phyloP scores from a whole-genome alignment of 306 rosid genomes.

The Prunus fruticosa region DNA sequence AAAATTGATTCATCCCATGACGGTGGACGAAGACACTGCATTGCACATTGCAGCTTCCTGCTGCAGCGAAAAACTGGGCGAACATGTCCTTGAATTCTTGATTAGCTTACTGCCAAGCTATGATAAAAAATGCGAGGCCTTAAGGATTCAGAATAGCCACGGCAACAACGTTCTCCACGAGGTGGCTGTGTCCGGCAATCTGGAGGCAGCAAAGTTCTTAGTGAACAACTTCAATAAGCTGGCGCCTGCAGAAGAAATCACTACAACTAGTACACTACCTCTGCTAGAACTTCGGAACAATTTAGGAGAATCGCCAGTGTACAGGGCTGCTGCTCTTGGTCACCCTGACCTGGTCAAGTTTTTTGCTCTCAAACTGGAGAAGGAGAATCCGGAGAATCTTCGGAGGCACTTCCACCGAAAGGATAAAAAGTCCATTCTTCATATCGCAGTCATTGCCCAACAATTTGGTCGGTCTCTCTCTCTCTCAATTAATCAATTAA shows the following conservation, averaged over 20 bases:
- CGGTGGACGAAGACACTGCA: conserved; percentile 7
- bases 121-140: not conserved
- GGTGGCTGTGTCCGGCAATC: conserved; percentile 3
- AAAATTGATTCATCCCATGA: not conserved
- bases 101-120: not conserved
- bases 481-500: not conserved
- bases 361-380: not conserved
- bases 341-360: not conserved
- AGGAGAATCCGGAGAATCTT: not conserved
- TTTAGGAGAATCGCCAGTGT: conserved; percentile 22
- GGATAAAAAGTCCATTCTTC: not conserved
- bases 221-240: not conserved
- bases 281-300: not conserved
- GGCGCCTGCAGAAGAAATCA: not conserved
- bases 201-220: not conserved
- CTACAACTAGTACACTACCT: not conserved
- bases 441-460: conserved; percentile 8
- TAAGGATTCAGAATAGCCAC: not conserved
- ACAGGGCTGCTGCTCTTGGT: conserved; percentile 14
- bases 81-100: not conserved
- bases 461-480: not conserved
- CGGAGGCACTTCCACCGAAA: not conserved
- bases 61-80: not conserved
- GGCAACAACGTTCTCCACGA: conserved; percentile 18
- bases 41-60: conserved; percentile 6